A percentile compares a stretch with the other conserved stretches of the same genome.
These are phyloP conservation scores for Boletus subluridellus DNA, from an alignment of 1,284 basidiomycete genomes.

Conservation along the genomic window DNA sequence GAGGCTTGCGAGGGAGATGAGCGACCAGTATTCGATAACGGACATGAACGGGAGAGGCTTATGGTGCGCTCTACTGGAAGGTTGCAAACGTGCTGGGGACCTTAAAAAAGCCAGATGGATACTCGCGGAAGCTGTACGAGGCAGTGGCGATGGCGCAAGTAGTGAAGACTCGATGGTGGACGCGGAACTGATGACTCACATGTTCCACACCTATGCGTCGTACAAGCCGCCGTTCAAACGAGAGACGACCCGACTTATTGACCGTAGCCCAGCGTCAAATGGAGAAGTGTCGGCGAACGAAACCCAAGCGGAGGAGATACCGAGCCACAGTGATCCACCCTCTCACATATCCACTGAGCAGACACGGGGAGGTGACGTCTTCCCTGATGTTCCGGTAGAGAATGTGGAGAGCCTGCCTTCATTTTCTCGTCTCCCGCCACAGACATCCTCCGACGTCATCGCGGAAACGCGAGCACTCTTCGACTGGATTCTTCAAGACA, in stretches of 20 bases:
- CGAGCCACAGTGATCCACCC: background rate
- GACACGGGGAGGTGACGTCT: background rate
- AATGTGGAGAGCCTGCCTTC: constrained; percentile 24
- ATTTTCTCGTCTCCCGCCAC: constrained; percentile 67
- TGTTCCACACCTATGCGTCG: constrained; percentile 86
- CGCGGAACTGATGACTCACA: constrained; percentile 73
- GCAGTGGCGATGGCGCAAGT: constrained; percentile 22
- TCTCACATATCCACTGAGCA: background rate
- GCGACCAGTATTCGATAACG: constrained; percentile 40
- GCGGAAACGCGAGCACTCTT: constrained; percentile 73
- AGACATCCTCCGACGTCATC: constrained; percentile 70
- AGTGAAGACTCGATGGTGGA: constrained; percentile 45
- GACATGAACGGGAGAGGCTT: constrained; percentile 41
- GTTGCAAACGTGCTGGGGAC: constrained; percentile 85
- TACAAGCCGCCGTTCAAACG: constrained; percentile 71
- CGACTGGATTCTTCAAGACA: constrained; percentile 60
- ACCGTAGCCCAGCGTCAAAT: constrained; percentile 11
- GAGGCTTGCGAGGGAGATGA: constrained; percentile 77
- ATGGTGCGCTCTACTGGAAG: constrained; percentile 83
- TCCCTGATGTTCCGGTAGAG: background rate
- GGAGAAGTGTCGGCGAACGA: constrained; percentile 13
- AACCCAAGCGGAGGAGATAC: background rate
- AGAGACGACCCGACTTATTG: constrained; percentile 40
- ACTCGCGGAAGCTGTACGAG: constrained; percentile 77
- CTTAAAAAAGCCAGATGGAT: constrained; percentile 85